Evolutionary conservation across 495 filamentous ascomycete genomes (phyloP).

Genomic region (Amphirosellinia nigrospora): DNA sequence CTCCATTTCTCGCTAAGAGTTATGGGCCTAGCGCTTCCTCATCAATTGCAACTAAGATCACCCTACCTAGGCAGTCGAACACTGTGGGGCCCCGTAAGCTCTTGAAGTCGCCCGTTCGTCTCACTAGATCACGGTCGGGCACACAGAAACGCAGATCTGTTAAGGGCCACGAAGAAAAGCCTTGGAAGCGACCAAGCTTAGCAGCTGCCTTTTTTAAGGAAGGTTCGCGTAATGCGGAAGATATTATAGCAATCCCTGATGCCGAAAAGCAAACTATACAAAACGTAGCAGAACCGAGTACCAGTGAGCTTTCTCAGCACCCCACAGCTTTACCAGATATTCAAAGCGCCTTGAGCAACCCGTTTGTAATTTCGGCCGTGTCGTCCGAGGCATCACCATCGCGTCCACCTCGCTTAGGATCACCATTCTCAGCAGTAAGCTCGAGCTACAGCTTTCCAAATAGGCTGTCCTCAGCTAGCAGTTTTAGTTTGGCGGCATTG

Average conservation of each 20-base stretch:
- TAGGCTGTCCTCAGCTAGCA: conserved; percentile 47
- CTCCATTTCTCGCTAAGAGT: conserved; percentile 63
- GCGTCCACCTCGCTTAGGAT: conserved; percentile 54
- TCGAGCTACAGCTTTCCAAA: conserved; percentile 59
- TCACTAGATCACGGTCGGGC: conserved; percentile 49
- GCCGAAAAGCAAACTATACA: conserved; percentile 3
- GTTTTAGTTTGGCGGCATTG: conserved; percentile 49
- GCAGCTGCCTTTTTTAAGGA: conserved; percentile 40
- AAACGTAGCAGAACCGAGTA: neutral
- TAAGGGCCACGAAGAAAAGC: conserved; percentile 37
- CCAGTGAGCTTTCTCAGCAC: neutral
- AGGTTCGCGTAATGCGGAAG: conserved; percentile 23
- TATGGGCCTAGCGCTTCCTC: conserved; percentile 58
- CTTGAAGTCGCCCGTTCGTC: conserved; percentile 52
- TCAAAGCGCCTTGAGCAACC: neutral
- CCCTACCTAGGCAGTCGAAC: conserved; percentile 48
- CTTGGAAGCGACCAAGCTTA: conserved; percentile 49
- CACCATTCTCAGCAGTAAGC: conserved; percentile 52
- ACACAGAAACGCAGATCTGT: conserved; percentile 53
- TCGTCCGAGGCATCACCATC: conserved; percentile 31
- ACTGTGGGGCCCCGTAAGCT: conserved; percentile 51
- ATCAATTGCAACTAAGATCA: conserved; percentile 47
- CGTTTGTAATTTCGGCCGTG: conserved; percentile 28
- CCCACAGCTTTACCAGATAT: neutral
- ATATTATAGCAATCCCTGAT: neutral